These are phyloP conservation scores for Lignosus rhinocerotis DNA, from an alignment of 1,284 basidiomycete species.

Conservation along the genomic window DNA sequence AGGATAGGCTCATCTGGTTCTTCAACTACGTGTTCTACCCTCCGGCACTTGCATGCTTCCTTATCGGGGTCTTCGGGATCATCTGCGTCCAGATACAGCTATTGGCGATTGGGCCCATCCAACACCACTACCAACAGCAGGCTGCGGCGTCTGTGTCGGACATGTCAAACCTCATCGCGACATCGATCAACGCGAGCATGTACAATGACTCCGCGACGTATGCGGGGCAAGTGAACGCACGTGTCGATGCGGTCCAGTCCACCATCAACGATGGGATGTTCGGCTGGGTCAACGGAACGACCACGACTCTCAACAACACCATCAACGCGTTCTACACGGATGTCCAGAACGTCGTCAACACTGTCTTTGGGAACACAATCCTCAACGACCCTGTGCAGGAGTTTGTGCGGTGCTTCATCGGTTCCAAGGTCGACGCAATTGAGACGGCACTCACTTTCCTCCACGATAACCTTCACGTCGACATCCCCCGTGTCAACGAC, in stretches of 20 bases:
- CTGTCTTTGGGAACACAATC: constrained; percentile 81
- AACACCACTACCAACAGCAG: constrained; percentile 59
- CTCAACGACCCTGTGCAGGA: constrained; percentile 80
- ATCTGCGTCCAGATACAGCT: constrained; percentile 88
- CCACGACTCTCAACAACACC: constrained; percentile 81
- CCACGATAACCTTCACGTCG: constrained; percentile 81
- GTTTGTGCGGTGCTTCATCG: constrained; percentile 88
- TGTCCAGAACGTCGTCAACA: constrained; percentile 66
- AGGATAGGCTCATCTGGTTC: constrained; percentile 77
- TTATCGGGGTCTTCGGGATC: constrained; percentile 90
- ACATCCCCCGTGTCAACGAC: constrained; percentile 75
- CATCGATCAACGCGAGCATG: constrained; percentile 79
- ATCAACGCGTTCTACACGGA: constrained; percentile 76
- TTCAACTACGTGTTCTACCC: constrained; percentile 89
- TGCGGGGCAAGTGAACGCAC: constrained; percentile 73
- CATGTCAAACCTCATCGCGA: constrained; percentile 73
- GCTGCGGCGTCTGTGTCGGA: constrained; percentile 61
- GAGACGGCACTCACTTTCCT: constrained; percentile 91
- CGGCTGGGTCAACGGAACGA: constrained; percentile 92
- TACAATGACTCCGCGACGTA: constrained; percentile 78
- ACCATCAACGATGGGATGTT: constrained; percentile 87
- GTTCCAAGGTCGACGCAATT: constrained; percentile 84
- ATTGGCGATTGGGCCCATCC: constrained; percentile 71
- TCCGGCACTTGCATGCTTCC: constrained; percentile 85
- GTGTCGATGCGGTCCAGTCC: constrained; percentile 67